phyloP scores from a whole-genome alignment of 2,329 filamentous ascomycete genomes.

The Fonsecaea pugnacius region DNA sequence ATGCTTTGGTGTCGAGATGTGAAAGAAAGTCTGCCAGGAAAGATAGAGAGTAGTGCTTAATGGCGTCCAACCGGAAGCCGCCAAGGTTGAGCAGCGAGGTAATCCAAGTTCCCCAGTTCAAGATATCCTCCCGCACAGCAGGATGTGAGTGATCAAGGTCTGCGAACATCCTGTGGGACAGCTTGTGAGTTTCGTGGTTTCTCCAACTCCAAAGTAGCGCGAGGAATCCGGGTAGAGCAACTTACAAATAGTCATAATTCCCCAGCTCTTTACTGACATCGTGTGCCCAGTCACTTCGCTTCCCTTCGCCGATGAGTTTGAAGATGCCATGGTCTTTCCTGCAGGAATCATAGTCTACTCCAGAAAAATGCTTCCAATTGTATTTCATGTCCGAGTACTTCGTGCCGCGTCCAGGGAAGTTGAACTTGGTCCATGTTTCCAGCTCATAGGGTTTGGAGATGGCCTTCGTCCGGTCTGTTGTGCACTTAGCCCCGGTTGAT shows the following conservation, averaged over 20 bases:
- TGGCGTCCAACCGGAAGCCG: slow-evolving; percentile 74
- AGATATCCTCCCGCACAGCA: slow-evolving; percentile 67
- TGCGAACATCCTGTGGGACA: slow-evolving; percentile 62
- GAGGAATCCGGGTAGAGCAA: background rate
- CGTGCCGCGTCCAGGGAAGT: slow-evolving; percentile 65
- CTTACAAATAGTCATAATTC: slow-evolving; percentile 60
- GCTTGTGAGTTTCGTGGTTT: background rate
- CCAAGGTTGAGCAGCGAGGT: slow-evolving; percentile 62
- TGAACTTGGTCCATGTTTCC: slow-evolving; percentile 69
- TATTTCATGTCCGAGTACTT: slow-evolving; percentile 67
- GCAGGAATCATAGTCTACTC: slow-evolving; percentile 67
- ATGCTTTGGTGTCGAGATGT: slow-evolving; percentile 53
- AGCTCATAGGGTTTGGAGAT: slow-evolving; percentile 64
- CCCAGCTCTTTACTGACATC: slow-evolving; percentile 67
- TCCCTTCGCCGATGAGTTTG: slow-evolving; percentile 63
- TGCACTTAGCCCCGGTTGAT: background rate
- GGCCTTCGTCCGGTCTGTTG: slow-evolving; percentile 58
- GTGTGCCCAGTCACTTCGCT: slow-evolving; percentile 61
- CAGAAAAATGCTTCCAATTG: slow-evolving; percentile 69
- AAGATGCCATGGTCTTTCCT: slow-evolving; percentile 62
- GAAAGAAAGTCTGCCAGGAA: slow-evolving; percentile 68
- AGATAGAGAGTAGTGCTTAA: slow-evolving; percentile 71
- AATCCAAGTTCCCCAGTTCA: slow-evolving; percentile 72
- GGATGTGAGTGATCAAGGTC: slow-evolving; percentile 69
- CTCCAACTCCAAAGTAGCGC: background rate